Evolutionary conservation across 2,329 filamentous ascomycete species (phyloP).

Genomic region (Akanthomyces muscarius): DNA sequence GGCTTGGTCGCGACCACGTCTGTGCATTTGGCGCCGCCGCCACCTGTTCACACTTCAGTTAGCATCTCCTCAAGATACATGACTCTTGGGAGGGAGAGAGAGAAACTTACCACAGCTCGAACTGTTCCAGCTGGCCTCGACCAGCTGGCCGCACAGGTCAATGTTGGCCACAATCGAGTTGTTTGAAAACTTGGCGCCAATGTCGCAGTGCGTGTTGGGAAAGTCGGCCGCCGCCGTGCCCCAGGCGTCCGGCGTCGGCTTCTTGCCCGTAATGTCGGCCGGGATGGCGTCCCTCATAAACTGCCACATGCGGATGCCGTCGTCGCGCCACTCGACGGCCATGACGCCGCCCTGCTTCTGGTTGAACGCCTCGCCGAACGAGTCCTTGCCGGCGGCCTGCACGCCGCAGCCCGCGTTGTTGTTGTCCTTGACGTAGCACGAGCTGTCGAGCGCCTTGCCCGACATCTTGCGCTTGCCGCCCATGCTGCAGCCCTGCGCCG

Average conservation of each 20-base stretch:
- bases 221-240: conserved; percentile 62
- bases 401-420: conserved; percentile 58
- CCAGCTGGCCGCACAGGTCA: conserved; percentile 58
- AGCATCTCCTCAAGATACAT: background rate
- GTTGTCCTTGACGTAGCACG: conserved; percentile 50
- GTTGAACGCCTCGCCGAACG: conserved; percentile 53
- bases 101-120: conserved; percentile 42
- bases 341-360: conserved; percentile 52
- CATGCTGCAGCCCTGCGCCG: conserved; percentile 48
- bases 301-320: conserved; percentile 61
- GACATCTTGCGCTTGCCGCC: conserved; percentile 51
- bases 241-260: conserved; percentile 59
- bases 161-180: conserved; percentile 65
- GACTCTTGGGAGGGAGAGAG: too few species aligned
- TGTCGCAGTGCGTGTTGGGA: conserved; percentile 58
- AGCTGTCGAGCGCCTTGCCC: conserved; percentile 37
- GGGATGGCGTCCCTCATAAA: conserved; percentile 48
- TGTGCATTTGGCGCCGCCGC: conserved; percentile 51
- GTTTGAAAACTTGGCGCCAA: conserved; percentile 57
- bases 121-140: conserved; percentile 41
- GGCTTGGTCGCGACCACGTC: conserved; percentile 56
- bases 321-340: conserved; percentile 57
- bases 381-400: conserved; percentile 31
- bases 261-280: conserved; percentile 44
- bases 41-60: conserved; percentile 35